phyloP scores from a whole-genome alignment of 805 yeast genomes.

The Candida koratica region DNA sequence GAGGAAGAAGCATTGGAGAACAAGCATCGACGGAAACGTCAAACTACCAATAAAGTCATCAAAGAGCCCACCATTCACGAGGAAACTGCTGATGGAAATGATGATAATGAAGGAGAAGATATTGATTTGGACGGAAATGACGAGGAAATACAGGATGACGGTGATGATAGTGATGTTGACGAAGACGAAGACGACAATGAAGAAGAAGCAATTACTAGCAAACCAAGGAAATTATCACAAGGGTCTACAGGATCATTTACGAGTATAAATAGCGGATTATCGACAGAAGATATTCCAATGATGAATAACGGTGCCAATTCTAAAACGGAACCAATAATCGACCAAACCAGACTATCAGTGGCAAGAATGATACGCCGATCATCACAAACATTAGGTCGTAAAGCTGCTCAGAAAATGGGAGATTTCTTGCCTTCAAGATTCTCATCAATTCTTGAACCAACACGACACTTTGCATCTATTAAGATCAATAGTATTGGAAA shows the following conservation, averaged over 20 bases:
- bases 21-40: slow-evolving; percentile 31
- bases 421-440: slow-evolving; percentile 79
- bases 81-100: slow-evolving; percentile 13
- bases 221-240: slow-evolving; percentile 37
- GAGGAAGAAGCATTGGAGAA: slow-evolving; percentile 42
- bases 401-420: slow-evolving; percentile 85
- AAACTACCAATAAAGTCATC: slow-evolving; percentile 10
- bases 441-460: slow-evolving; percentile 80
- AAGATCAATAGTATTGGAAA: slow-evolving; percentile 49
- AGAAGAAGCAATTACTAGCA: slow-evolving; percentile 18
- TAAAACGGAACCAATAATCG: slow-evolving; percentile 61
- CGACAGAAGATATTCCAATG: slow-evolving; percentile 22
- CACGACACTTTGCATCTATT: slow-evolving; percentile 86
- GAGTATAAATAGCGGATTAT: slow-evolving; percentile 29
- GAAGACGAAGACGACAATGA: slow-evolving; percentile 19
- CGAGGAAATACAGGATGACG: slow-evolving; percentile 10
- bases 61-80: slow-evolving; percentile 27
- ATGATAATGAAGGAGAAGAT: slow-evolving; percentile 1
- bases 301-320: slow-evolving; percentile 13
- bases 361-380: slow-evolving; percentile 74
- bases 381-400: slow-evolving; percentile 71
- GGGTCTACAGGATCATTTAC: slow-evolving; percentile 34
- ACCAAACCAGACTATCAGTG: slow-evolving; percentile 64
- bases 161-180: slow-evolving; percentile 13
- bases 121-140: slow-evolving; percentile 18